Evolutionary conservation across 2,329 filamentous ascomycete genomes (phyloP), one percentile per base, ranked within the genome.

Genomic region (Chalara sp.): DNA sequence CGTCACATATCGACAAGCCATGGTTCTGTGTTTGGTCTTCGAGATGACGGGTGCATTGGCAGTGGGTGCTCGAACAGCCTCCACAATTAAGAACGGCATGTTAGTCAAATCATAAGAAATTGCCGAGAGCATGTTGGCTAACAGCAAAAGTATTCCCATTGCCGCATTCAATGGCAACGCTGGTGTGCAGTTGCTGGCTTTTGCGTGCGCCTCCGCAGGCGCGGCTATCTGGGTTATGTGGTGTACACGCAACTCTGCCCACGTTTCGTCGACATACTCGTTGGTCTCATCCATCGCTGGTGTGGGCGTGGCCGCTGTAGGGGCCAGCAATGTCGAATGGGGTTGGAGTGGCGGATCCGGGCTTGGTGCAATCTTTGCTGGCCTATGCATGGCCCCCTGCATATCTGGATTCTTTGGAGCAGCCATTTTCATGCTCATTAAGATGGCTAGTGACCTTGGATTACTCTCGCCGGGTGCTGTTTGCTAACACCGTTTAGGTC

Each of bases 61-160:
- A 4, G 82, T 86, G 56, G 84, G 83, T 49, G 80, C 81, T 42
- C 78, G 84, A 63, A 88, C 83, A 2, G 84, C 85, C 53, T 79
- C 83, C 40, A 90, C 86, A 40, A 89, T 90, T 76, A 89, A 89
- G 77, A 88, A 87, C 71, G 82, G 83, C 41, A 87, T 87, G 21
- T 21, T 21, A 21, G 21, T 21, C 21, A 21, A 21, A 21, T 21
- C 21, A 21, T 21, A 21, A 21, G 21, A 21, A 21, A 21, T 21
- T 21, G 21, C 21, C 3, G 21, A 21, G 21, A 3, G 21, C n/a
- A 21, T 21, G 21, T 21, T 21, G 21, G 21, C 21, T 21, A 21
- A 21, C 21, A 21, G 21, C 3, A 21, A 21, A 21, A 21, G 21
- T 64, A 86, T 87, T 54, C 81, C 82, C 48, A 72, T 68, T 64